phyloP scores from a whole-genome alignment of 352 stramenopile genomes.

The Phytophthora rubi region DNA sequence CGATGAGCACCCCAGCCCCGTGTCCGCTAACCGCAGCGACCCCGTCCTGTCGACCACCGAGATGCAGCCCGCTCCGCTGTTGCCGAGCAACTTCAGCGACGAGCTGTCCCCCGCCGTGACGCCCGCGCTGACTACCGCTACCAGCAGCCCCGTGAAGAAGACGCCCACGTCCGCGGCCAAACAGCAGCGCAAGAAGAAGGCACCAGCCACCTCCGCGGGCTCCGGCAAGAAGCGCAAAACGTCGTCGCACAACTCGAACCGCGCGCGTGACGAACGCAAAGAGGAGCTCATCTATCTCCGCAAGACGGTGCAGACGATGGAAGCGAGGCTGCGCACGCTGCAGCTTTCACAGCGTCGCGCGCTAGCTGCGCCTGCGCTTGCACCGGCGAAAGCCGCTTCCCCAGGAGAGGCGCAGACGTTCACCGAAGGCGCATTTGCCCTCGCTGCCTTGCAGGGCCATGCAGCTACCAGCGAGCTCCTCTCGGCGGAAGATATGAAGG shows the following conservation, averaged over 20 bases:
- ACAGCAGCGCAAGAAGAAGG: constrained; percentile 36
- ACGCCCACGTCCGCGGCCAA: constrained; percentile 20
- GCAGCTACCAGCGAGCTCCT: constrained; percentile 17
- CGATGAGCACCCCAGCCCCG: constrained; percentile 33
- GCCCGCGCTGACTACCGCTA: constrained; percentile 17
- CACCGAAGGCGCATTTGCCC: constrained; percentile 27
- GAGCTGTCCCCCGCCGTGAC: constrained; percentile 24
- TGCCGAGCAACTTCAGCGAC: not conserved
- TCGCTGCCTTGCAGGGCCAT: constrained; percentile 31
- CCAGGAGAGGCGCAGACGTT: constrained; percentile 30
- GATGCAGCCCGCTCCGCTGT: not conserved
- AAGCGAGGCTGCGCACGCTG: constrained; percentile 44
- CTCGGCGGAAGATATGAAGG: constrained; percentile 32
- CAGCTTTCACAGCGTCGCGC: constrained; percentile 43
- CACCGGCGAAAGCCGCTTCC: constrained; percentile 11
- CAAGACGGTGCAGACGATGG: constrained; percentile 62
- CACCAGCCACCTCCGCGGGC: constrained; percentile 4
- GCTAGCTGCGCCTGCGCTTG: constrained; percentile 24
- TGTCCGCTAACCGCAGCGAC: constrained; percentile 24
- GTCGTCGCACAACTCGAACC: constrained; percentile 59
- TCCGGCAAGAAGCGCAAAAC: constrained; percentile 54
- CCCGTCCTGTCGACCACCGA: constrained; percentile 21
- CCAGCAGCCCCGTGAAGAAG: constrained; percentile 32
- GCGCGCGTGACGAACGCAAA: constrained; percentile 62
- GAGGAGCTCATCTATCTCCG: constrained; percentile 76